A percentile compares a stretch with the other conserved stretches of the same genome.
These are phyloP conservation scores for Globisporangium rhizosaccharum DNA, from an alignment of 352 stramenopile species.

Conservation along the genomic window DNA sequence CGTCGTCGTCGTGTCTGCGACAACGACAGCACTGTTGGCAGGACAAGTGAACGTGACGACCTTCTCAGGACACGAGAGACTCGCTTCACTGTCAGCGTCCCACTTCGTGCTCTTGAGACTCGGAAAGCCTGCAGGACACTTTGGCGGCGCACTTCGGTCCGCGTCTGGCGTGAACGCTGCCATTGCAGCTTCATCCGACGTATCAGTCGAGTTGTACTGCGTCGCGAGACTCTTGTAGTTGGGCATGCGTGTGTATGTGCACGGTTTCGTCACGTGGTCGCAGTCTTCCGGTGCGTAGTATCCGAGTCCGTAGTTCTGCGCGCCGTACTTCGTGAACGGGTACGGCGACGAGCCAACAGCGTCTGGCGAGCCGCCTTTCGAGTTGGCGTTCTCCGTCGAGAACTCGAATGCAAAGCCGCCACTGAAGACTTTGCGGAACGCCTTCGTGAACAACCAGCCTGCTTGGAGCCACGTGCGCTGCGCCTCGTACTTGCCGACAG, in stretches of 20 bases:
- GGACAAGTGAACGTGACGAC: slow-evolving; percentile 8
- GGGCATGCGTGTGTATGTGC: slow-evolving; percentile 69
- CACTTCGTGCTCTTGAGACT: slow-evolving; percentile 30
- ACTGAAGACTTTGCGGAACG: slow-evolving; percentile 49
- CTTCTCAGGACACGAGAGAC: slow-evolving; percentile 19
- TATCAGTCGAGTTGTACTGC: slow-evolving; percentile 41
- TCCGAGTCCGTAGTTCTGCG: slow-evolving; percentile 83
- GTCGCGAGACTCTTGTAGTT: slow-evolving; percentile 64
- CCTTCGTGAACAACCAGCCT: slow-evolving; percentile 39
- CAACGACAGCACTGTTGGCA: no score
- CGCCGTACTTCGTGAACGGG: slow-evolving; percentile 68
- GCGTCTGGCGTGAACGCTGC: slow-evolving; percentile 28
- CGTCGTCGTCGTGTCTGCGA: no score
- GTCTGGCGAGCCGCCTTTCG: slow-evolving; percentile 25
- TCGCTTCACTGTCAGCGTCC: slow-evolving; percentile 31
- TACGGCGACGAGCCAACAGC: slow-evolving; percentile 17
- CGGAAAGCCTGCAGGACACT: slow-evolving; percentile 18
- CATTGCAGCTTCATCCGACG: slow-evolving; percentile 25
- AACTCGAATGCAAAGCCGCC: slow-evolving; percentile 83
- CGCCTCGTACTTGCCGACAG: slow-evolving; percentile 44
- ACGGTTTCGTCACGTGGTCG: slow-evolving; percentile 46
- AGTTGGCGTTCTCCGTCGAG: slow-evolving; percentile 71
- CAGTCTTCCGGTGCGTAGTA: slow-evolving; percentile 77
- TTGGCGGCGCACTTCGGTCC: slow-evolving; percentile 21
- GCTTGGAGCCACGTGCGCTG: slow-evolving; percentile 66